A percentile compares a stretch with the other conserved stretches of the same genome.
Conservation (phyloP, 306 rosid species). For the Gastrolobium villosum region DNA sequence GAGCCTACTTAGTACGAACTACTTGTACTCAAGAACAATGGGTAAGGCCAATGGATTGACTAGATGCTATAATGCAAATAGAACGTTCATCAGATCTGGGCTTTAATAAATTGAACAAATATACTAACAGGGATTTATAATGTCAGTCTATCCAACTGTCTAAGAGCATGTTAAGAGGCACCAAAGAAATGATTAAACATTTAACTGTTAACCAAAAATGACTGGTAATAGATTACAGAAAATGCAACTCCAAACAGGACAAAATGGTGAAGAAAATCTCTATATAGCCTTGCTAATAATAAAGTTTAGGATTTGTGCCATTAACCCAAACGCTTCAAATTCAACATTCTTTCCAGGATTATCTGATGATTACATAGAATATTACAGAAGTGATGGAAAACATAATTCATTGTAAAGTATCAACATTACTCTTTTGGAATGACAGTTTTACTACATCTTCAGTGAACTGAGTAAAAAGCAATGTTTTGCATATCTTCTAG, state of each 20-base stretch:
- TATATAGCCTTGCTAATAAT: constrained; percentile 18
- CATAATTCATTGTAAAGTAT: background rate
- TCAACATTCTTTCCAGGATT: background rate
- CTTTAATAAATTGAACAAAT: constrained; percentile 15
- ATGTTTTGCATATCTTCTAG: constrained; percentile 4
- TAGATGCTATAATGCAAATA: constrained; percentile 26
- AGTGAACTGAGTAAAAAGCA: constrained; percentile 1
- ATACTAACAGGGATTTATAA: background rate
- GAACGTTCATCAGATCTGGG: constrained; percentile 18
- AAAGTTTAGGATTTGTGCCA: constrained; percentile 4
- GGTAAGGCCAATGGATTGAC: constrained; percentile 28
- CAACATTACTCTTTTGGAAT: background rate
- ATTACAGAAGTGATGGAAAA: constrained; percentile 7
- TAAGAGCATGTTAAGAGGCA: constrained; percentile 2
- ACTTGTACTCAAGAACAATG: constrained; percentile 1
- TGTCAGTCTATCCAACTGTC: constrained; percentile 28
- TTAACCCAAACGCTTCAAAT: constrained; percentile 18
- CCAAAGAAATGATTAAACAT: constrained; percentile 12
- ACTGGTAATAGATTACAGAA: background rate
- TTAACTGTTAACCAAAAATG: constrained; percentile 11
- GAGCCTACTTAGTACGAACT: background rate
- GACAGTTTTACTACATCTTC: constrained; percentile 3
- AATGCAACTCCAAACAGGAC: constrained; percentile 12
- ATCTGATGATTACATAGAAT: constrained; percentile 2
- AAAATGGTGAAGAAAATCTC: constrained; percentile 14